These are phyloP conservation scores for Apiotrichum mycotoxinovorans DNA, from an alignment of 1,284 basidiomycete genomes.

Conservation along the genomic window DNA sequence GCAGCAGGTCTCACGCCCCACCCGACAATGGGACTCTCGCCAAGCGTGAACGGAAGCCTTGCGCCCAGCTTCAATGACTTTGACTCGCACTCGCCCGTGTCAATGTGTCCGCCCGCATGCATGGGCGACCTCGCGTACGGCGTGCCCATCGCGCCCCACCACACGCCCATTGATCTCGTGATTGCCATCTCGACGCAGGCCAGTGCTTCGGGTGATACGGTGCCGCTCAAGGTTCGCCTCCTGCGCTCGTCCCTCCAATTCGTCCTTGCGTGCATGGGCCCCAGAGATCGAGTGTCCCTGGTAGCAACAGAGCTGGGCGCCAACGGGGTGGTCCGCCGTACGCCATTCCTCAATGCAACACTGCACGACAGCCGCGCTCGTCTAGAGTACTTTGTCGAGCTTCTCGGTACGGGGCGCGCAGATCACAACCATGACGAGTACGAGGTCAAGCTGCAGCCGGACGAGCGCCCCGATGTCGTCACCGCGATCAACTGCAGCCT, in stretches of 20 bases:
- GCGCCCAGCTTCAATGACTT: constrained; percentile 10
- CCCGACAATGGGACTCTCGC: constrained; percentile 9
- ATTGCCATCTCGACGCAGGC: constrained; percentile 84
- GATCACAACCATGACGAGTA: constrained; percentile 55
- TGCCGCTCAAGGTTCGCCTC: constrained; percentile 70
- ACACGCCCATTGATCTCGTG: constrained; percentile 86
- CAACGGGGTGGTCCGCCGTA: constrained; percentile 74
- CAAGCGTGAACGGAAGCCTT: constrained; percentile 1
- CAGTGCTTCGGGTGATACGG: constrained; percentile 59
- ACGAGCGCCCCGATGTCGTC: constrained; percentile 92
- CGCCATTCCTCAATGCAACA: constrained; percentile 76
- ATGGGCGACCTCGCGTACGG: constrained; percentile 32
- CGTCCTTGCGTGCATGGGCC: constrained; percentile 67
- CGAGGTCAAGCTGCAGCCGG: constrained; percentile 67
- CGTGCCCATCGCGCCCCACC: constrained; percentile 61
- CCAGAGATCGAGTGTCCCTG: constrained; percentile 73
- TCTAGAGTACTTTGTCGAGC: constrained; percentile 72
- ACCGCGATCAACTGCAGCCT: constrained; percentile 90
- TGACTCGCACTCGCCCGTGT: not conserved
- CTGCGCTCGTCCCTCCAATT: constrained; percentile 82
- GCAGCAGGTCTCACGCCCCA: not conserved
- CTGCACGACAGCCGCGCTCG: constrained; percentile 64
- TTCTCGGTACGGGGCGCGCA: constrained; percentile 51
- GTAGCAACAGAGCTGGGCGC: constrained; percentile 81
- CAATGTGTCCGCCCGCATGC: constrained; percentile 8